These are phyloP conservation scores for Cyathus striatus DNA, from an alignment of 768 basidiomycete genomes.

Conservation along the genomic window DNA sequence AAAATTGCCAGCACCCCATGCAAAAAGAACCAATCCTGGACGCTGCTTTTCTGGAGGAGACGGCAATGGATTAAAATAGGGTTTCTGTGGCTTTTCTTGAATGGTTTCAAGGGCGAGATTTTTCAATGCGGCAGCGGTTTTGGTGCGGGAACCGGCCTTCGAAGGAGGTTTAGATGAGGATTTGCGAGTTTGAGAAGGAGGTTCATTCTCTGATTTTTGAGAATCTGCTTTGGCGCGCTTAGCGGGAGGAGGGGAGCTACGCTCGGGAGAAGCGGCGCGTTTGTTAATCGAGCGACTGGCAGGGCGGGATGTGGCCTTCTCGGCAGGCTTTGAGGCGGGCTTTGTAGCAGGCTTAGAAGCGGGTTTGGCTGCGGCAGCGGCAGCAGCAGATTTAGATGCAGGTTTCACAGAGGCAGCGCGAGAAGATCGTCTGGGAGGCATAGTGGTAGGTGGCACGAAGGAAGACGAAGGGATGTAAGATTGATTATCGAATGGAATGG, in stretches of 20 bases:
- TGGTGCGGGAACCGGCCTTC: conserved; percentile 11
- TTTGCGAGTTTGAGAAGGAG: conserved; percentile 22
- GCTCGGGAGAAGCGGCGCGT: conserved; percentile 47
- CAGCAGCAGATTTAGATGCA: conserved; percentile 36
- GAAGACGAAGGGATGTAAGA: neutral
- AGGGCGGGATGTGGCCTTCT: conserved; percentile 16
- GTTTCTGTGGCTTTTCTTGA: conserved; percentile 35
- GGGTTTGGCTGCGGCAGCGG: conserved; percentile 35
- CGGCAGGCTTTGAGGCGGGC: conserved; percentile 23
- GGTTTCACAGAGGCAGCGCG: conserved; percentile 44
- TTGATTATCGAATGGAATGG: conserved; percentile 3
- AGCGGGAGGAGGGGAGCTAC: conserved; percentile 34
- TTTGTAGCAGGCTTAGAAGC: conserved; percentile 26
- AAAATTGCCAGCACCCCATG: conserved; percentile 91
- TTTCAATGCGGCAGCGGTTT: conserved; percentile 1
- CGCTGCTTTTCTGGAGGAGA: conserved; percentile 47
- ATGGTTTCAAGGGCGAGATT: conserved; percentile 7
- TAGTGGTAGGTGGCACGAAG: conserved; percentile 8
- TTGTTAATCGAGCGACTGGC: conserved; percentile 33
- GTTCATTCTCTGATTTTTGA: conserved; percentile 40
- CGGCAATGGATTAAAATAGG: conserved; percentile 67
- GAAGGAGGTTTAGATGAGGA: conserved; percentile 17
- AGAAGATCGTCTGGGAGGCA: conserved; percentile 48
- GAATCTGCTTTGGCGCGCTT: conserved; percentile 42
- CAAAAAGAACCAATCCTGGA: conserved; percentile 73